Base-by-base conservation (phyloP, 106 monocot species). In the Ottelia alismoides region DNA sequence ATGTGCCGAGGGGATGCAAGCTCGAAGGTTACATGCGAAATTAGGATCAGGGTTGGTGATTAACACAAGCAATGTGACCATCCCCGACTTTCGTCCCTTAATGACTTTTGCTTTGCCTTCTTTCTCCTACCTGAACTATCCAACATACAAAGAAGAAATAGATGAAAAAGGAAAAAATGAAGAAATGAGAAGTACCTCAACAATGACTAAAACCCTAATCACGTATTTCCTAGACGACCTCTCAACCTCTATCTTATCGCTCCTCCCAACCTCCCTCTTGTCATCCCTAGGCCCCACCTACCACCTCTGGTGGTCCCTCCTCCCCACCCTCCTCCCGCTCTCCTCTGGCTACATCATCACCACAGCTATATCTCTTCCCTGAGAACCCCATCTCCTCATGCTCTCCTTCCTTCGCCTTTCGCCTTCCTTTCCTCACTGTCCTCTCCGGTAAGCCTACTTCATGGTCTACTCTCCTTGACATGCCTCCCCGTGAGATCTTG, bases 171-270 rank as follows among this genome's bases (percentile, higher is more conserved):
- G n/a, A n/a, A n/a, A n/a, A n/a, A n/a, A n/a, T n/a, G n/a, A n/a
- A n/a, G n/a, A n/a, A n/a, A n/a, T n/a, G n/a, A n/a, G n/a, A n/a
- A n/a, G n/a, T n/a, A n/a, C n/a, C n/a, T n/a, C n/a, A n/a, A n/a
- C n/a, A n/a, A n/a, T n/a, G n/a, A n/a, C n/a, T n/a, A n/a, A n/a
- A n/a, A n/a, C n/a, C n/a, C 80, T 93, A 11, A 76, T 88, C 26
- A 87, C 88, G 0, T 80, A 80, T 16, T 80, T 93, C 12, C 80
- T 87, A 7, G 58, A 80, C 70, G 93, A 88, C 67, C 26, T 84
- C 56, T 28, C 93, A 11, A 26, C 84, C 30, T 23, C 48, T 11
- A 84, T 94, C 73, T 78, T 94, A 54, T 56, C 70, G 52, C 67
- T 72, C 7, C 74, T 94, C 30, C 83, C 87, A 4, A 48, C 57